Base-by-base conservation (phyloP, 345 rosid genomes). In the Psidium guajava region DNA sequence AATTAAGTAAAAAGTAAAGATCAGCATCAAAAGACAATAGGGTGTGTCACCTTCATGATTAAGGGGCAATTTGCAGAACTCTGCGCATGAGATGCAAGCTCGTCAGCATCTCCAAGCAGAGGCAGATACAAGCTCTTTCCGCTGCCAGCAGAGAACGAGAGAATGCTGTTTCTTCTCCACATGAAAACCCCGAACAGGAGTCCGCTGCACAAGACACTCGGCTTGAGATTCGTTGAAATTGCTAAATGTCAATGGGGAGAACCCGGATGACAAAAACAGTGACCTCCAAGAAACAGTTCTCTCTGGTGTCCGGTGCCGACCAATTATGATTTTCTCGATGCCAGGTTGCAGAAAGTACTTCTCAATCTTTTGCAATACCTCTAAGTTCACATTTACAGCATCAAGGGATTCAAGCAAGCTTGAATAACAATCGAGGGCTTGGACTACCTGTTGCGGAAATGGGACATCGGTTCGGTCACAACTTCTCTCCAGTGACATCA, bases 71-170 rank as follows among this genome's bases (percentile, higher is more conserved):
- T 64, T 32, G 77, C 77, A 69, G 44, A 69, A 69, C 47, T 69
- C 18, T 69, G 77, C 77, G 20, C 47, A 69, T 32, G 77, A 36
- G 77, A 69, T 36, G 77, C 77, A 54, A 82, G 49, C 61, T 54
- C 84, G 36, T 93, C 89, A 94, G 91, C 96, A 95, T 85, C 94
- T 95, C 99, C 99, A 97, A 54, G 95, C 98, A 40, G 98, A 94
- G 86, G 93, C 98, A 20, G 96, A 91, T 54, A 95, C 91, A 51
- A 97, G 95, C 85, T 97, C 99, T 85, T 94, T 89, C 83, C 93
- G 92, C 89, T 94, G 96, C 99, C 99, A 97, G 89, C 92, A 95
- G 57, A 97, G 93, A 54, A 92, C 95, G n/a, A 97, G 97, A 27
- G 92, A 91, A 51, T 92, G 88, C 85, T 95, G 98, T 55, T 91